Conservation (phyloP, 208 protist species). For the Trypanosoma scelopori region DNA sequence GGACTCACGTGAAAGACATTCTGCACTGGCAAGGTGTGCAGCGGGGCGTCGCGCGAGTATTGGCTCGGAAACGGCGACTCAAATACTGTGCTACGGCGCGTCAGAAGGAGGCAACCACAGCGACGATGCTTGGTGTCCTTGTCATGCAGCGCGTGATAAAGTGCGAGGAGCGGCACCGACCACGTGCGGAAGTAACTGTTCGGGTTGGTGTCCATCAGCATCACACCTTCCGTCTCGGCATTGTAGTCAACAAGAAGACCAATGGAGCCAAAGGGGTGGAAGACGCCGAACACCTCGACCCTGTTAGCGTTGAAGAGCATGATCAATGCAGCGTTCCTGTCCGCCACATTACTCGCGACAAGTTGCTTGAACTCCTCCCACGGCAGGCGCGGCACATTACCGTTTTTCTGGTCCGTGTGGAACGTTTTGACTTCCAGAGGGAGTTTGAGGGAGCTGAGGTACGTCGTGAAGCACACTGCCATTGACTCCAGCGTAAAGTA, state of each 20-base stretch:
- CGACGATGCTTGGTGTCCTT: slow-evolving; percentile 59
- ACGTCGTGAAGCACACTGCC: slow-evolving; percentile 65
- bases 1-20: slow-evolving; percentile 86
- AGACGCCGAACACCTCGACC: slow-evolving; percentile 67
- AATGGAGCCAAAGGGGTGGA: slow-evolving; percentile 69
- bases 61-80: slow-evolving; percentile 36
- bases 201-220: slow-evolving; percentile 68
- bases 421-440: slow-evolving; percentile 40
- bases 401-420: slow-evolving; percentile 52
- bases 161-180: slow-evolving; percentile 53
- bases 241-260: slow-evolving; percentile 70
- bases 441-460: slow-evolving; percentile 43
- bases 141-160: slow-evolving; percentile 59
- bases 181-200: slow-evolving; percentile 81
- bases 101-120: slow-evolving; percentile 57
- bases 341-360: slow-evolving; percentile 33
- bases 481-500: slow-evolving; percentile 78
- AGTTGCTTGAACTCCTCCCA: slow-evolving; percentile 53
- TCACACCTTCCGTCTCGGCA: slow-evolving; percentile 45
- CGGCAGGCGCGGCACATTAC: slow-evolving; percentile 32
- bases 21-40: slow-evolving; percentile 74
- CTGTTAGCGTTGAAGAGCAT: slow-evolving; percentile 54
- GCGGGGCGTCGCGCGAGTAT: slow-evolving; percentile 46
- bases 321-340: slow-evolving; percentile 42
- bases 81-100: slow-evolving; percentile 14